Base-by-base conservation (phyloP, 2,329 filamentous ascomycete genomes). In the Endoconidiophora polonica region DNA sequence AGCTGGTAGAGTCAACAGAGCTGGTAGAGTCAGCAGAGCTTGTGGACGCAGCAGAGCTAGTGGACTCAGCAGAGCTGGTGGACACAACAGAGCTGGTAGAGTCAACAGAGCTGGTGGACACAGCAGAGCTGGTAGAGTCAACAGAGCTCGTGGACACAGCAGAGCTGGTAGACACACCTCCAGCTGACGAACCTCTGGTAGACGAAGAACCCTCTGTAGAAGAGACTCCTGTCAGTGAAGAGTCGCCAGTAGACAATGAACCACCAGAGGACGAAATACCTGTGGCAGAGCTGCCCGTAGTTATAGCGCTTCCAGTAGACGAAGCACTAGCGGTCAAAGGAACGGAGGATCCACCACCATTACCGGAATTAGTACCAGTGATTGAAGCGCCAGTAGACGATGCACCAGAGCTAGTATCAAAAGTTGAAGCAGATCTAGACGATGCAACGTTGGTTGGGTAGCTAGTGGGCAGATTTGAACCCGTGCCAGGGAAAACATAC, bases 401-500 rank as follows among this genome's bases (percentile, higher is more conserved):
- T 0, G 43, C 5, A 10, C 24, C n/a, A n/a, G 6, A 12, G 1
- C 9, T 5, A 22, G 48, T 16, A 0, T 37, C 20, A 18, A 36
- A 29, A 5, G 24, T 23, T n/a, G 46, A 18, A 33, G 29, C 5
- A 2, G 46, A 48, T 1, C 20, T 18, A 41, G 48, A 9, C 16
- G 48, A 23, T 1, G 48, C 4, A 10, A 33, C 29, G 20, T 3
- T n/a, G 22, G 46, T 18, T 18, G 33, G 36, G 24, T 45, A 41
- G 16, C 39, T 44, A 37, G 49, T 48, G 1, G 44, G 44, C n/a
- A 41, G 42, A 18, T 10, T n/a, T 4, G 40, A 44, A 12, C 5
- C 36, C 4, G 46, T 45, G 23, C 50, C 42, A 2, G 46, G 23
- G 18, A 52, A 41, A 0, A 36, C 36, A 24, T 49, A 52, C 6